Evolutionary conservation across 2,329 filamentous ascomycete species (phyloP).

Genomic region (Polytolypa hystricis): DNA sequence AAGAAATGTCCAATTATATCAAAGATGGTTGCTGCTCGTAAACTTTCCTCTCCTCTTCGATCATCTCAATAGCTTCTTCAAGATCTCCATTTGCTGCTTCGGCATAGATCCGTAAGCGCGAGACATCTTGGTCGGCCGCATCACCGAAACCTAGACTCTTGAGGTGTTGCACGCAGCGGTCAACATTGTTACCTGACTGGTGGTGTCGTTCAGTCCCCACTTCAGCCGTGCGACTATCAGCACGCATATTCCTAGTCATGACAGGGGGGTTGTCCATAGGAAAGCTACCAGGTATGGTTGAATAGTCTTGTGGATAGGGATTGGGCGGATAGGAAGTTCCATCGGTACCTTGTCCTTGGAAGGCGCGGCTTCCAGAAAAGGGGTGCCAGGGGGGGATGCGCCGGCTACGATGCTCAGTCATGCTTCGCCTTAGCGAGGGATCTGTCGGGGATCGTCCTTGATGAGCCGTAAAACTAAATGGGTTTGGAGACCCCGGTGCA

Average conservation of each 20-base stretch:
- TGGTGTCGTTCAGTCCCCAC: too few relatives aligned
- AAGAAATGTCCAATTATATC: constrained; percentile 2
- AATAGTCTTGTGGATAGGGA: too few relatives aligned
- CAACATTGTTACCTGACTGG: constrained; percentile 12
- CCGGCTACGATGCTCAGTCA: too few relatives aligned
- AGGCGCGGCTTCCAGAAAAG: too few relatives aligned
- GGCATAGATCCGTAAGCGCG: constrained; percentile 35
- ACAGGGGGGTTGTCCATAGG: constrained; percentile 12
- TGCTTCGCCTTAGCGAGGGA: too few relatives aligned
- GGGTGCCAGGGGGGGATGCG: too few relatives aligned
- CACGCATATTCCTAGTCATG: not conserved
- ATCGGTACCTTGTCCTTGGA: too few relatives aligned
- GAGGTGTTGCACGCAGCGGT: constrained; percentile 30
- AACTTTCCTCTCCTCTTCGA: constrained; percentile 37
- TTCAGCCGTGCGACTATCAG: not conserved
- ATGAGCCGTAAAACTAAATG: not conserved
- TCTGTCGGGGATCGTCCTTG: too few relatives aligned
- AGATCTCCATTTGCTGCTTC: constrained; percentile 33
- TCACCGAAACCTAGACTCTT: constrained; percentile 31
- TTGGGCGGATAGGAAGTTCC: too few relatives aligned
- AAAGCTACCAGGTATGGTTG: constrained; percentile 17
- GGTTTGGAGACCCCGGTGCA: too few relatives aligned
- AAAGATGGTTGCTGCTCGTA: constrained; percentile 21
- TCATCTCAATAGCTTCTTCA: constrained; percentile 39
- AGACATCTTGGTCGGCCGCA: constrained; percentile 22